Evolutionary conservation across 805 yeast genomes (phyloP).

Genomic region (Saturnispora dispora): DNA sequence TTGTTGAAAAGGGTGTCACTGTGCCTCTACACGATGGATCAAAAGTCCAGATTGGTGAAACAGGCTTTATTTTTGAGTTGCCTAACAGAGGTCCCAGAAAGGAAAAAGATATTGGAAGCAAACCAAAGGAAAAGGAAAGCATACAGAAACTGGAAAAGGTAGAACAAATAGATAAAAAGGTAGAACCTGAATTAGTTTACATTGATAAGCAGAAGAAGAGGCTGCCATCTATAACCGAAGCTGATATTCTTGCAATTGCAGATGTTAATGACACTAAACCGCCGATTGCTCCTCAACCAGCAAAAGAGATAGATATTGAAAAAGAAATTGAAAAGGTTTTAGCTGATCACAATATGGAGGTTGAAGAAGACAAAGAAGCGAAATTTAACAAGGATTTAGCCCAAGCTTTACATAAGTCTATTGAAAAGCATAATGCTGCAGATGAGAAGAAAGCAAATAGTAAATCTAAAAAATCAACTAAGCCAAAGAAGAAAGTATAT

Average conservation of each 20-base stretch:
- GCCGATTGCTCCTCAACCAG: neutral
- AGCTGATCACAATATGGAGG: slow-evolving; percentile 16
- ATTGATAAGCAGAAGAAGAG: slow-evolving; percentile 1
- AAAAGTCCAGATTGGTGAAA: slow-evolving; percentile 87
- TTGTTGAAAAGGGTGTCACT: slow-evolving; percentile 85
- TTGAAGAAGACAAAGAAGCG: slow-evolving; percentile 13
- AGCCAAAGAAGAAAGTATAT: slow-evolving; percentile 56
- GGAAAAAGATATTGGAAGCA: neutral
- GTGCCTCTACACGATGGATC: slow-evolving; percentile 78
- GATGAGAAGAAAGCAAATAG: slow-evolving; percentile 14
- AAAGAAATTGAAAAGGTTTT: slow-evolving; percentile 15
- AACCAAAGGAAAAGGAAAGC: neutral
- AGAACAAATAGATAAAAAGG: neutral
- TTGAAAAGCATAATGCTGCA: slow-evolving; percentile 11
- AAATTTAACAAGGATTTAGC: slow-evolving; percentile 15
- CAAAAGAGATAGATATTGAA: slow-evolving; percentile 11
- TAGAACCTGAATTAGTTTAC: neutral
- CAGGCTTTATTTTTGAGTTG: slow-evolving; percentile 76
- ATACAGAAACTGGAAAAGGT: neutral
- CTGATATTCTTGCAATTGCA: slow-evolving; percentile 2
- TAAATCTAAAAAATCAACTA: slow-evolving; percentile 37
- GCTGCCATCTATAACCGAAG: slow-evolving; percentile 4
- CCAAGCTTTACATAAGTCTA: slow-evolving; percentile 14
- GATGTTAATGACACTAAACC: neutral
- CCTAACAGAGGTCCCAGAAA: slow-evolving; percentile 34